phyloP scores from a whole-genome alignment of 352 stramenopile genomes.

The Blastocystis sp. region DNA sequence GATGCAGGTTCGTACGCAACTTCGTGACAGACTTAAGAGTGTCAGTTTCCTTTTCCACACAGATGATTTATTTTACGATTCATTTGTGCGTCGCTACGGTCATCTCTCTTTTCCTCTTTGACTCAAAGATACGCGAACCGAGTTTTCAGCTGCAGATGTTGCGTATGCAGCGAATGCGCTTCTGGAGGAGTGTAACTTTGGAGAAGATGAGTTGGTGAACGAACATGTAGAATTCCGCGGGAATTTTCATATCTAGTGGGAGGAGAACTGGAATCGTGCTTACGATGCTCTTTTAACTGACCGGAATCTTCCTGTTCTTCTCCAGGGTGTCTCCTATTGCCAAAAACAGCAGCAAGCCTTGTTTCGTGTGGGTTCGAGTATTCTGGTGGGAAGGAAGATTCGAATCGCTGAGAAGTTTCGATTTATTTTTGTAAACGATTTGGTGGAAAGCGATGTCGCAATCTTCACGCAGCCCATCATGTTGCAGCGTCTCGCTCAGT shows the following conservation, averaged over 20 bases:
- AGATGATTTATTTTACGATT: slow-evolving; percentile 41
- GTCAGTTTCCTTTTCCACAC: neutral
- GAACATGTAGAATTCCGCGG: neutral
- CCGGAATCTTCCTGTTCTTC: slow-evolving; percentile 3
- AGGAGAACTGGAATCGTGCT: slow-evolving; percentile 46
- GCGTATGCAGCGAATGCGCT: slow-evolving; percentile 2
- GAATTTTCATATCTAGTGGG: slow-evolving; percentile 12
- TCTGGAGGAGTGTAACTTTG: neutral
- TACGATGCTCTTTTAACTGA: slow-evolving; percentile 59
- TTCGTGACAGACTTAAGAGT: neutral
- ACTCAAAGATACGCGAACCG: neutral
- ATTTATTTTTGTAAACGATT: slow-evolving; percentile 32
- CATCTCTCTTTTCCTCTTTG: neutral
- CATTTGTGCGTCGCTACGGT: slow-evolving; percentile 35
- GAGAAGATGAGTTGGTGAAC: neutral
- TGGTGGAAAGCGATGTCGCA: slow-evolving; percentile 8
- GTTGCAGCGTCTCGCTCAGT: slow-evolving; percentile 30
- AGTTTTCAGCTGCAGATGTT: slow-evolving; percentile 32
- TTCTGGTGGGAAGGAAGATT: slow-evolving; percentile 19
- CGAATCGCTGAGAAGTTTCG: slow-evolving; percentile 40
- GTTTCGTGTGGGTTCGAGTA: slow-evolving; percentile 29
- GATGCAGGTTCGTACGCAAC: neutral
- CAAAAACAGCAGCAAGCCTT: slow-evolving; percentile 15
- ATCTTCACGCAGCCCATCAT: slow-evolving; percentile 55
- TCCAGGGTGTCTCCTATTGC: neutral